These are phyloP conservation scores for Geosmithia putterillii DNA, from an alignment of 2,329 filamentous ascomycete species.

Conservation along the genomic window DNA sequence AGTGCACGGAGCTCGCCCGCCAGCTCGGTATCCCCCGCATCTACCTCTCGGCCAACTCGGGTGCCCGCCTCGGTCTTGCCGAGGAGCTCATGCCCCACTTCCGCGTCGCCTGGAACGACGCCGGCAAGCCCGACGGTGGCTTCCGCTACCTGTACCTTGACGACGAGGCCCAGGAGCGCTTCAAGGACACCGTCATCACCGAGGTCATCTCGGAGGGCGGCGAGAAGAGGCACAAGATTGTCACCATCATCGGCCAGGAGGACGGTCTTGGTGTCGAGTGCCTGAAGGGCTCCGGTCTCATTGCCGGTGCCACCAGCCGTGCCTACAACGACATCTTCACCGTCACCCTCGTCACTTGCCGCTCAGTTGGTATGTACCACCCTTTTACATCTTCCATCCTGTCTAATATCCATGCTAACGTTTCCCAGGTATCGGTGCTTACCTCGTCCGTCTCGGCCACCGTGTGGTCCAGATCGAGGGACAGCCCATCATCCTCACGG, in stretches of 20 bases:
- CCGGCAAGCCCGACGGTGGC: conserved; percentile 65
- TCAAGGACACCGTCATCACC: conserved; percentile 64
- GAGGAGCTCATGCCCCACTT: conserved; percentile 96
- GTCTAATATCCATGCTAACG: conserved; percentile 16
- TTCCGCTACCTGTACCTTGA: conserved; percentile 98
- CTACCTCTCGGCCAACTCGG: conserved; percentile 97
- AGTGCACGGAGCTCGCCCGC: conserved; percentile 92
- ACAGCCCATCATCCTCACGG: conserved; percentile 96
- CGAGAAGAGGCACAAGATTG: conserved; percentile 87
- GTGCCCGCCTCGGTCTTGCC: conserved; percentile 91
- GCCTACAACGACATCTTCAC: conserved; percentile 99
- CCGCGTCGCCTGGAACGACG: conserved; percentile 92
- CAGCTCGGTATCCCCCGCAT: conserved; percentile 93
- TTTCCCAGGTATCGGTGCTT: conserved; percentile 73
- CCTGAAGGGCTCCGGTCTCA: conserved; percentile 90
- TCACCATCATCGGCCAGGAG: conserved; percentile 83
- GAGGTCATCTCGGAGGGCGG: conserved; percentile 78
- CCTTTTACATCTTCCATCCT: conserved; percentile 5
- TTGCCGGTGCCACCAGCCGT: conserved; percentile 91
- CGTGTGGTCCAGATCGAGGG: conserved; percentile 98
- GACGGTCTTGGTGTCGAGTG: conserved; percentile 97
- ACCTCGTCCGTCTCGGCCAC: conserved; percentile 94
- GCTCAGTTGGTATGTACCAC: conserved; percentile 87
- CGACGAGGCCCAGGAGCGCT: conserved; percentile 72
- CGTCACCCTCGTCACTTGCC: conserved; percentile 91